These are phyloP conservation scores for Kickxella alabastrina DNA, from an alignment of 192 early-diverging fungal species.

Conservation along the genomic window DNA sequence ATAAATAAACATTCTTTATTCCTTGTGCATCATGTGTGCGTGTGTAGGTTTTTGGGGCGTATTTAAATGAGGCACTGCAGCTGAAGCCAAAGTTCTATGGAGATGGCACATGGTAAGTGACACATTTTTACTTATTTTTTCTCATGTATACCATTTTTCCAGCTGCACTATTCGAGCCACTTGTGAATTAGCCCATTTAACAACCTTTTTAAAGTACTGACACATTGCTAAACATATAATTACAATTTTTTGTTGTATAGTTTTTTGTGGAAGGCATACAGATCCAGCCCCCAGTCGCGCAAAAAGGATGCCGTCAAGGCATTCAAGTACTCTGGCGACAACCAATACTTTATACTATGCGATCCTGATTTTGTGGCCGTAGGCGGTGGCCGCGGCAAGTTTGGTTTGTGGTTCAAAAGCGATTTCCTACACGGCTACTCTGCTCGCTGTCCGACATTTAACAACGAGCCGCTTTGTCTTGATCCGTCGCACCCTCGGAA, in stretches of 20 bases:
- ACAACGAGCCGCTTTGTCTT: constrained; percentile 63
- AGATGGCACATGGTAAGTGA: constrained; percentile 70
- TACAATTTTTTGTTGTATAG: constrained; percentile 31
- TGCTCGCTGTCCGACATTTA: constrained; percentile 66
- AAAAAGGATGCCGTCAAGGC: constrained; percentile 52
- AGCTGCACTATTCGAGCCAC: no score
- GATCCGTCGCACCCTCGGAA: constrained; percentile 29
- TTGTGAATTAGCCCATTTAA: no score
- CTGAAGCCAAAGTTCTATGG: constrained; percentile 69
- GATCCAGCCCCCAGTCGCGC: constrained; percentile 41
- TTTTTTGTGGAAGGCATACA: constrained; percentile 66
- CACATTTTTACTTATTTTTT: no score
- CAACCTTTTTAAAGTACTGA: not conserved
- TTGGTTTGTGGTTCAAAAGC: constrained; percentile 72
- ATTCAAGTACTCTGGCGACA: constrained; percentile 71
- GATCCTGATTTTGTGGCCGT: constrained; percentile 73
- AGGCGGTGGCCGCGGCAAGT: constrained; percentile 73
- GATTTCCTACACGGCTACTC: constrained; percentile 68
- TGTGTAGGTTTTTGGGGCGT: constrained; percentile 79
- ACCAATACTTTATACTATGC: constrained; percentile 75
- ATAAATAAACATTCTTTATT: not conserved
- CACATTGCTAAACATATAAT: not conserved
- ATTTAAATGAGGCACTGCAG: constrained; percentile 62
- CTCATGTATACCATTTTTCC: no score
- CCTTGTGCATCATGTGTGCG: not conserved